phyloP scores from a whole-genome alignment of 2,329 filamentous ascomycete species.

The Nigrospora oryzae region DNA sequence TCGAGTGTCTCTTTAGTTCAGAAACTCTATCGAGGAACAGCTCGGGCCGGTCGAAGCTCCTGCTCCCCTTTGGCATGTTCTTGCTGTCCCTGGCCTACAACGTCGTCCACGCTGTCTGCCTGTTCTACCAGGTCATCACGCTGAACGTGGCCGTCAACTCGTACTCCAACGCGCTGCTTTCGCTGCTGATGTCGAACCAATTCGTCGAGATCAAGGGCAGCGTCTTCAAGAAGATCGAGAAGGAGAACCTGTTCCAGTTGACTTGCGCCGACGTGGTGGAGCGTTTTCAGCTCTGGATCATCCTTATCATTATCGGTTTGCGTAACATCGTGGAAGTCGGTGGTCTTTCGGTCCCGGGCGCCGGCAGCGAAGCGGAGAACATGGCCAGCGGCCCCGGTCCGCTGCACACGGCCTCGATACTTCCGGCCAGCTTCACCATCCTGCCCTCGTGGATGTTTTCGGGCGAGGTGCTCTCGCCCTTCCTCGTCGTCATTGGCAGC shows the following conservation, averaged over 20 bases:
- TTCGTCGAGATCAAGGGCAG: slow-evolving; percentile 98
- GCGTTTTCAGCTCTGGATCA: slow-evolving; percentile 94
- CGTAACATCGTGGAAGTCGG: slow-evolving; percentile 95
- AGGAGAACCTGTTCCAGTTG: slow-evolving; percentile 93
- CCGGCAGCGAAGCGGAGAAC: slow-evolving; percentile 37
- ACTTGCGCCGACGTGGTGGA: slow-evolving; percentile 96
- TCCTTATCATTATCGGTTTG: slow-evolving; percentile 91
- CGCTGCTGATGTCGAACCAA: slow-evolving; percentile 89
- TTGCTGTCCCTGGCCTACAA: slow-evolving; percentile 80
- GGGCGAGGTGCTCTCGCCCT: slow-evolving; percentile 84
- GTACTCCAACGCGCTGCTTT: slow-evolving; percentile 91
- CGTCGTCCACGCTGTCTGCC: slow-evolving; percentile 72
- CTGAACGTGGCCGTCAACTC: slow-evolving; percentile 98
- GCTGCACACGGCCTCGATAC: slow-evolving; percentile 61
- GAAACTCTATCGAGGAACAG: slow-evolving; percentile 85
- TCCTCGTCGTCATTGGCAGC: slow-evolving; percentile 86
- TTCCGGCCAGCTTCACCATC: slow-evolving; percentile 86
- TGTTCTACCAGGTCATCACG: slow-evolving; percentile 97
- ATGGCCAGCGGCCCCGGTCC: slow-evolving; percentile 47
- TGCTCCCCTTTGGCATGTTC: slow-evolving; percentile 88
- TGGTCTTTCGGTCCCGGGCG: slow-evolving; percentile 59
- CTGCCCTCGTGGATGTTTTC: slow-evolving; percentile 70
- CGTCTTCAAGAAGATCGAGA: slow-evolving; percentile 98
- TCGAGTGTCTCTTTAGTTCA: slow-evolving; percentile 89
- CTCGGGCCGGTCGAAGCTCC: slow-evolving; percentile 82